These are phyloP conservation scores for Fusarium ambrosium DNA, from an alignment of 2,329 filamentous ascomycete genomes.

Conservation along the genomic window DNA sequence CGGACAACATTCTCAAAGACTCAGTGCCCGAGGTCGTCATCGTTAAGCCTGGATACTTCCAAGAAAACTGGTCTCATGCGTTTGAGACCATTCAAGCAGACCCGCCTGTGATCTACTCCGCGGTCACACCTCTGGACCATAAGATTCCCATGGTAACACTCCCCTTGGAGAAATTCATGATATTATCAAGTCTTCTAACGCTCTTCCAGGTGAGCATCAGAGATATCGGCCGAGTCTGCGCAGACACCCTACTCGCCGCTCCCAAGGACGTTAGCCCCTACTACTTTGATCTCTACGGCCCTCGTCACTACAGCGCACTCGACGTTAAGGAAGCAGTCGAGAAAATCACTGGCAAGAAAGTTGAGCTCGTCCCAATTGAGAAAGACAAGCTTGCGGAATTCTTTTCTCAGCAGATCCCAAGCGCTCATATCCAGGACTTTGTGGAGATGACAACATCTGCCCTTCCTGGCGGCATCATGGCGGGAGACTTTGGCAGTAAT, in stretches of 20 bases:
- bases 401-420: conserved; percentile 38
- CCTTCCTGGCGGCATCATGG: conserved; percentile 46
- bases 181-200: background rate
- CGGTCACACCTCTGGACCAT: conserved; percentile 46
- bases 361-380: conserved; percentile 35
- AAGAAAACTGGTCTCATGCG: conserved; percentile 39
- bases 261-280: conserved; percentile 9
- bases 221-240: conserved; percentile 47
- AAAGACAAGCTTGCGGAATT: conserved; percentile 42
- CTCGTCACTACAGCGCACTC: conserved; percentile 44
- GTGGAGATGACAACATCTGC: conserved; percentile 46
- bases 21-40: conserved; percentile 38
- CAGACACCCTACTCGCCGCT: conserved; percentile 34
- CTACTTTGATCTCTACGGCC: conserved; percentile 46
- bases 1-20: conserved; percentile 38
- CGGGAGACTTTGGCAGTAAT: conserved; percentile 38
- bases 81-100: conserved; percentile 41
- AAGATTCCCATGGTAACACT: conserved; percentile 50
- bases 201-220: conserved; percentile 43
- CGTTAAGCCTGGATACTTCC: conserved; percentile 40
- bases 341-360: conserved; percentile 39
- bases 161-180: too few relatives aligned
- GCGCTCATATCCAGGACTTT: conserved; percentile 39
- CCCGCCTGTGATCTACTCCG: conserved; percentile 44
- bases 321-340: conserved; percentile 48